Percentiles rank a stretch among this genome's conserved stretches.
phyloP scores from a whole-genome alignment of 176 grass and related monocot genomes.

The Aechmea fasciata region DNA sequence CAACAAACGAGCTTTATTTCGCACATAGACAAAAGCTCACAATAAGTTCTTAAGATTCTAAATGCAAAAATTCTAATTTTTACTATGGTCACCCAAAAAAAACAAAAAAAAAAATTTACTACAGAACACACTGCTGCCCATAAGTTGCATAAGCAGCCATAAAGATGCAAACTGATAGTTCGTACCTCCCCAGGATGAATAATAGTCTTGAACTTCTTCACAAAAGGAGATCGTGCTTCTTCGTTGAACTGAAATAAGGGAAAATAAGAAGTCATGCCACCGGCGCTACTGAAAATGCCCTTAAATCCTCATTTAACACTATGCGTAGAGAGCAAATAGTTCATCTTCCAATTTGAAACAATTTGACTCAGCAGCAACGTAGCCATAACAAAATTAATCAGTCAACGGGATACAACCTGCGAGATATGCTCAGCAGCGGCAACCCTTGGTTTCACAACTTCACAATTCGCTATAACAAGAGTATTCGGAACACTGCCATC shows the following conservation, averaged over 20 bases:
- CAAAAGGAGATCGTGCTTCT: constrained; percentile 79
- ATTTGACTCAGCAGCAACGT: not conserved
- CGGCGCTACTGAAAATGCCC: not conserved
- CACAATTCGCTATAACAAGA: constrained; percentile 76
- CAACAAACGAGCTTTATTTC: no score
- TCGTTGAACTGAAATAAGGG: constrained; percentile 55
- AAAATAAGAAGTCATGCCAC: constrained; percentile 9
- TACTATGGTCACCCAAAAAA: no score
- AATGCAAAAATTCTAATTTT: no score
- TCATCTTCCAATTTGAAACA: no score
- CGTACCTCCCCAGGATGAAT: constrained; percentile 97
- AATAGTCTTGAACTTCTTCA: constrained; percentile 91
- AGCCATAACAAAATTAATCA: constrained; percentile 12
- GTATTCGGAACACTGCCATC: constrained; percentile 77
- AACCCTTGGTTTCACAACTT: constrained; percentile 78
- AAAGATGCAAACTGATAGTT: not conserved
- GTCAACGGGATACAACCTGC: constrained; percentile 31
- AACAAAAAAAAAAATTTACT: no score
- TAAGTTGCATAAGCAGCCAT: not conserved
- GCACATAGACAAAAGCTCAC: not conserved
- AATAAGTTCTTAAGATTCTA: not conserved
- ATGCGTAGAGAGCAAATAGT: no score
- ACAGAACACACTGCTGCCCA: no score
- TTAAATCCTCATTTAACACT: no score
- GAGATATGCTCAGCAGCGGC: constrained; percentile 81